These are phyloP conservation scores for Coemansia asiatica DNA, from an alignment of 192 early-diverging fungal species.

Conservation along the genomic window DNA sequence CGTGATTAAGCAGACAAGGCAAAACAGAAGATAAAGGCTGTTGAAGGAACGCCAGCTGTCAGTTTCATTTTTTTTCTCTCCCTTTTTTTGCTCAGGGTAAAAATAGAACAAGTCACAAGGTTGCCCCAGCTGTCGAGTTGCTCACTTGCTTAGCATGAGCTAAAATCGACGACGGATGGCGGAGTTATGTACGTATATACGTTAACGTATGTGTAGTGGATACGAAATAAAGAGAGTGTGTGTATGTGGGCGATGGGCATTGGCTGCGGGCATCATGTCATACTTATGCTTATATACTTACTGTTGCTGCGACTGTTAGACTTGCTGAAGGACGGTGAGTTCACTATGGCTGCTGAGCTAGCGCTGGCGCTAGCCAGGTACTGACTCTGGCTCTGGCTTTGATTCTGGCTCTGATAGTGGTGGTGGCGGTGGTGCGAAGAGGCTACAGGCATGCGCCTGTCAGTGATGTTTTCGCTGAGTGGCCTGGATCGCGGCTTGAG, in stretches of 20 bases:
- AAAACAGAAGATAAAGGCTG: neutral
- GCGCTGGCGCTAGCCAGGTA: too few relatives aligned
- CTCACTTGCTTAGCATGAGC: too few relatives aligned
- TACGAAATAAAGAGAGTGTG: too few relatives aligned
- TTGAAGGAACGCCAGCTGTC: too few relatives aligned
- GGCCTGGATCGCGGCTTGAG: slow-evolving; percentile 47
- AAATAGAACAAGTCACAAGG: slow-evolving; percentile 7
- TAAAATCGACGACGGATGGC: neutral
- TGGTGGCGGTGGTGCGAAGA: neutral
- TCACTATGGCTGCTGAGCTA: neutral
- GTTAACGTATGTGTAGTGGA: neutral
- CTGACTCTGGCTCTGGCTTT: neutral
- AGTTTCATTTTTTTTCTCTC: neutral
- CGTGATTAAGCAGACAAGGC: slow-evolving; percentile 1
- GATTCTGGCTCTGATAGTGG: neutral
- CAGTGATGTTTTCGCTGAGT: slow-evolving; percentile 46
- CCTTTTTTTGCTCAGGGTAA: neutral
- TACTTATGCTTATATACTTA: slow-evolving; percentile 18
- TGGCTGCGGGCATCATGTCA: too few relatives aligned
- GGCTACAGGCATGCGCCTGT: slow-evolving; percentile 16
- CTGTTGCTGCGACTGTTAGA: slow-evolving; percentile 19
- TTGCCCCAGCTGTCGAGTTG: neutral
- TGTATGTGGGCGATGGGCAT: too few relatives aligned
- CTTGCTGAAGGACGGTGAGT: slow-evolving; percentile 28
- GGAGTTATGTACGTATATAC: neutral